A percentile compares a stretch with the other conserved stretches of the same genome.
Evolutionary conservation across 139 green algal species (phyloP).

Genomic region (Chlorella ohadii): DNA sequence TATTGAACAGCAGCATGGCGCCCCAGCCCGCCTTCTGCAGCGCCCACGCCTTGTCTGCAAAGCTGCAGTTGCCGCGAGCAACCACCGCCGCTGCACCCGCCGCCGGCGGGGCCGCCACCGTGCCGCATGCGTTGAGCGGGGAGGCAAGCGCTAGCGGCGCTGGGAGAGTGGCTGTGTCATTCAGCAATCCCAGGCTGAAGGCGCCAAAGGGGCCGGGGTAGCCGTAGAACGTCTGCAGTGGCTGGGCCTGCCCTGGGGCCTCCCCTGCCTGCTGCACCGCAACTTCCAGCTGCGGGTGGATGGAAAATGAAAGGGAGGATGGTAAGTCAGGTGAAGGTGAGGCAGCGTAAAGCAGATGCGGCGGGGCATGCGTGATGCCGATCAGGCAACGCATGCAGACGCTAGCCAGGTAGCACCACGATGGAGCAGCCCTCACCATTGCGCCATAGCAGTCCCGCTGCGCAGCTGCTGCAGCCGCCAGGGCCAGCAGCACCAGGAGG

Average conservation of each 20-base stretch:
- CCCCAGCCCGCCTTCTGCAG: conserved; percentile 55
- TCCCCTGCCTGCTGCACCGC: neutral
- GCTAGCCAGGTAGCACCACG: too few relatives aligned
- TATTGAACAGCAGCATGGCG: conserved; percentile 71
- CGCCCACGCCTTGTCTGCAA: conserved; percentile 65
- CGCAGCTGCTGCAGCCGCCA: neutral
- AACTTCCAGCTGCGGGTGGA: conserved; percentile 4
- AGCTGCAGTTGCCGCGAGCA: conserved; percentile 69
- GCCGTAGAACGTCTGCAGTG: conserved; percentile 12
- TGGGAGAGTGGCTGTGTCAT: neutral
- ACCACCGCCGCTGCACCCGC: conserved; percentile 57
- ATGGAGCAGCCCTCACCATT: conserved; percentile 5
- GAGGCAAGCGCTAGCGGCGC: conserved; percentile 1
- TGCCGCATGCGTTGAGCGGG: conserved; percentile 29
- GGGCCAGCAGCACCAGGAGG: neutral
- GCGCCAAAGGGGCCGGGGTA: conserved; percentile 36
- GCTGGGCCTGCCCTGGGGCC: neutral
- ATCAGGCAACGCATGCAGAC: too few relatives aligned
- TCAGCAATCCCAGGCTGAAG: neutral
- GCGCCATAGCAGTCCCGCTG: conserved; percentile 34
- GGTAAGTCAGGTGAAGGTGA: neutral
- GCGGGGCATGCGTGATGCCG: too few relatives aligned
- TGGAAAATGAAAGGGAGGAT: neutral
- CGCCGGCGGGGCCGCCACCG: neutral
- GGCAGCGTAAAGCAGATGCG: too few relatives aligned